Conservation (phyloP, 2,329 filamentous ascomycete species). For the Blastomyces parvus region DNA sequence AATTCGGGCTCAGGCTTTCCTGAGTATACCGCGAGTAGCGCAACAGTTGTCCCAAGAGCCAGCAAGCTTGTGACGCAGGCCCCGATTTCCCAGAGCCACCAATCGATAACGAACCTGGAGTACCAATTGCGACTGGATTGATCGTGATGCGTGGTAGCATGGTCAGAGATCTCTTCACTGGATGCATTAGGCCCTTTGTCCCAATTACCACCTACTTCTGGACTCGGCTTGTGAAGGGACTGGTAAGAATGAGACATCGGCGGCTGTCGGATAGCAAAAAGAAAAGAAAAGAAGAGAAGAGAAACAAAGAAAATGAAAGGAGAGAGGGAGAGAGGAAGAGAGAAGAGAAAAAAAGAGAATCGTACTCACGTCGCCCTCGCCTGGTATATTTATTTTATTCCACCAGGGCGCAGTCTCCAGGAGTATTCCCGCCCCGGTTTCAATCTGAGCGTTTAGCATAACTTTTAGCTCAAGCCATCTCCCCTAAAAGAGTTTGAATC, state of each 20-base stretch:
- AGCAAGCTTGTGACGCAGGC: background rate
- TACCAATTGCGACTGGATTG: background rate
- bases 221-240: background rate
- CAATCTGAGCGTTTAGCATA: too few species aligned
- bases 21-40: background rate
- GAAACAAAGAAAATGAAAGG: background rate
- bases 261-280: background rate
- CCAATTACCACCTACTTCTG: background rate
- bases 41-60: background rate
- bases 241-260: background rate
- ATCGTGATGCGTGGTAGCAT: background rate
- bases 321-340: too few species aligned
- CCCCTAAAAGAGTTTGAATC: too few species aligned
- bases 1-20: background rate
- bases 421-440: too few species aligned
- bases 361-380: too few species aligned
- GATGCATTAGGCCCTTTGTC: background rate
- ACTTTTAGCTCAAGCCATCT: too few species aligned
- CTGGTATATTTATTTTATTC: too few species aligned
- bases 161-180: background rate
- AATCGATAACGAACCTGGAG: background rate
- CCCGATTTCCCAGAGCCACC: constrained; percentile 4
- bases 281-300: background rate
- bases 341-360: too few species aligned
- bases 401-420: too few species aligned